A percentile compares a stretch with the other conserved stretches of the same genome.
Conservation (phyloP, 345 rosid species). For the Firmiana major region DNA sequence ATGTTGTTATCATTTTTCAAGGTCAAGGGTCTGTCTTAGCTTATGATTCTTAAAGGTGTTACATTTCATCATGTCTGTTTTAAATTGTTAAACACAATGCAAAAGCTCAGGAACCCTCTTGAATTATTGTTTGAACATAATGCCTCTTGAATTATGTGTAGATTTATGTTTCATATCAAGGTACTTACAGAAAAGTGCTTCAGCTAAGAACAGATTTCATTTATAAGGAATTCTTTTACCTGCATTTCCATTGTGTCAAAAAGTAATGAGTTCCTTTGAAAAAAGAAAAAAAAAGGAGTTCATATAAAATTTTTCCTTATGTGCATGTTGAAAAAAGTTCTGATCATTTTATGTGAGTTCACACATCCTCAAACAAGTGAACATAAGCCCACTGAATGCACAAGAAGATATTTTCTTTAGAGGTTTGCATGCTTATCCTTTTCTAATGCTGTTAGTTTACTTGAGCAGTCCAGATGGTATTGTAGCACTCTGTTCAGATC, state of each 20-base stretch:
- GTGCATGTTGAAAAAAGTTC: not conserved
- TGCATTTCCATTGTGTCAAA: not conserved
- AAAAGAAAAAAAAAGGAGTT: not conserved
- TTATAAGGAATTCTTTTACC: not conserved
- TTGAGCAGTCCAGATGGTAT: slow-evolving; percentile 56
- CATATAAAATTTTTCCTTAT: not conserved
- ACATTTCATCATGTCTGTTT: not conserved
- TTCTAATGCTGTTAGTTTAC: slow-evolving; percentile 11
- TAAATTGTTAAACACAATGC: not conserved
- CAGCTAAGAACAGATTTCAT: not conserved
- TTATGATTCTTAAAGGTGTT: not conserved
- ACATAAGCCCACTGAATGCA: not conserved
- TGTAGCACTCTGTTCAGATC: slow-evolving; percentile 44
- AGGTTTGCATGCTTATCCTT: not conserved
- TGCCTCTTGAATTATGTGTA: not conserved
- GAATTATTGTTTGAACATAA: not conserved
- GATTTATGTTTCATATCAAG: not conserved
- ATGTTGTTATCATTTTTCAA: not conserved
- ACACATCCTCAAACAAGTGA: not conserved
- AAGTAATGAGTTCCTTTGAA: not conserved
- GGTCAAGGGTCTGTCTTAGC: not conserved
- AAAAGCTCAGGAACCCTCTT: not conserved
- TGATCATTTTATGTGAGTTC: not conserved
- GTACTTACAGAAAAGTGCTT: not conserved
- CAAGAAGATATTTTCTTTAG: not conserved